Evolutionary conservation across 2,329 filamentous ascomycete species (phyloP), one percentile per base, ranked within the genome.

Genomic region (Penicillium sp.): DNA sequence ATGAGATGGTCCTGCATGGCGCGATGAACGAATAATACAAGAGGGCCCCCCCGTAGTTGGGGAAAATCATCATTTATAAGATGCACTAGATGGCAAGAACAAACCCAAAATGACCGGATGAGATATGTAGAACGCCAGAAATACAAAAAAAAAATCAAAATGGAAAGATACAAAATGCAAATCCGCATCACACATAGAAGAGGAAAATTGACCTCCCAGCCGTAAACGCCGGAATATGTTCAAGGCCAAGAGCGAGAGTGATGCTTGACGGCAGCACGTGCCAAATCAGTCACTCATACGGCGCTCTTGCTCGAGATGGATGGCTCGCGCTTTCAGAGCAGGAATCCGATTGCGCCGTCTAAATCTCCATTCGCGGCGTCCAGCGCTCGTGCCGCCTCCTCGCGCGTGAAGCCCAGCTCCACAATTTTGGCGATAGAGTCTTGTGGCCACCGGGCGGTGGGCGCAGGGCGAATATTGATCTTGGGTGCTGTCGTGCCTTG

Each of bases 291-390:
- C 18, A 18, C 18, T 18, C 18, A 18, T 3, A 18, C 18, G 1
- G 18, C 3, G 18, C 18, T 18, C 18, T 18, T 18, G 18, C 18
- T 18, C 18, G 18, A 18, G 18, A 18, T 18, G 18, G 18, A 18
- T 11, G 12, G n/a, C 25, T 25, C 11, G 2, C 39, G 13, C 9
- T 35, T 46, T 42, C 53, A 71, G 51, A 83, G 88, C 45, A 96
- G 78, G 53, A 95, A 76, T 42, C 85, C 84, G 40, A 90, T 90
- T n/a, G 91, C 91, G 54, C 84, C 82, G 53, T 97, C 88, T 6
- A 96, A 81, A 62, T 97, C 88, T 18, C 93, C 91, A 18, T 83
- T 83, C 12, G 88, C 87, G 28, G 88, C 88, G 61, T 90, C 82
- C 44, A 98, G 74, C 2, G 90, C 90, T 50, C 85, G 82, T 45